Evolutionary conservation across 2,329 filamentous ascomycete genomes (phyloP), one percentile per base, ranked within the genome.

Genomic region (Apiospora sp.): DNA sequence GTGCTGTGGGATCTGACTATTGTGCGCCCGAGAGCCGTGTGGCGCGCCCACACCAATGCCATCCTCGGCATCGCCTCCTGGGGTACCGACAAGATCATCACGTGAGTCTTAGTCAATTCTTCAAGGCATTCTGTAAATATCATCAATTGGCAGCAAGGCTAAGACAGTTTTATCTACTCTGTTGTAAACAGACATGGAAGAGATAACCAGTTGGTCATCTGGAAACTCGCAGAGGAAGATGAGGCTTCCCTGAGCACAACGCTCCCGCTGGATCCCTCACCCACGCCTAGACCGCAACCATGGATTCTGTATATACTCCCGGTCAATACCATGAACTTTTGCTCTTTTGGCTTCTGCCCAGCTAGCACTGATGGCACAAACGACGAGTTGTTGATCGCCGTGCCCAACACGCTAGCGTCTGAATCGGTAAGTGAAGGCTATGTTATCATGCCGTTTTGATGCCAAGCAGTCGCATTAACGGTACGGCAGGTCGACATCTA

Each of bases 311-410:
- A 98, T 82, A 89, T 93, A 4, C 84, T 99, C 6, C 87, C 93
- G 6, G 94, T 98, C 61, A 98, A 98, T 79, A 94, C 96, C 1
- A 89, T 98, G 84, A 99, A 98, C 80, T 99, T 98, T 81, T 99
- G 96, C 80, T 89, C 93, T 1, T 98, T 98, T 81, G 88, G 92
- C 2, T 87, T 88, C 74, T 92, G 92, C 79, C 73, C 85, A 73
- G 80, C 83, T 61, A 73, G 74, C 10, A 77, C 81, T 8, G 75
- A 81, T 24, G 74, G 78, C 4, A 71, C 76, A 1, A 74, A 76
- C 3, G 78, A 83, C 12, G 84, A 86, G 72, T 84, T 94, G 6
- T 83, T 97, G 6, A 81, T 98, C 68, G 95, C 94, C 0, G 93
- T 96, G 0, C 95, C 96, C 0, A 94, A 95, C 75, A 92, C 92